A percentile compares a stretch with the other conserved stretches of the same genome.
Evolutionary conservation across 192 early-diverging fungal species (phyloP).

Genomic region (Coemansia sp.): DNA sequence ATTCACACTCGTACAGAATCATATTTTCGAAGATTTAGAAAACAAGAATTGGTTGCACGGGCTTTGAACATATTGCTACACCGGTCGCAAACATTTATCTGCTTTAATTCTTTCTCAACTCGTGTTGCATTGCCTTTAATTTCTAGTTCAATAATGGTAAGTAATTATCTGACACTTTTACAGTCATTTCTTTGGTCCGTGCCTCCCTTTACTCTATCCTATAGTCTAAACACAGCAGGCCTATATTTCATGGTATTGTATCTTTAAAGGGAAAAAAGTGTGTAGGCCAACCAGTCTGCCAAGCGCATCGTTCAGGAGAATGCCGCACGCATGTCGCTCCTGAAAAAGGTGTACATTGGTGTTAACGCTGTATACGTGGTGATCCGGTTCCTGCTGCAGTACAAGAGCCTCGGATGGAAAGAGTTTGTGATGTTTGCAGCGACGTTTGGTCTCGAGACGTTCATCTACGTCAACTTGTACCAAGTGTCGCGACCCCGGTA

Average conservation of each 20-base stretch:
- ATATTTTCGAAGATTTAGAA: too few relatives aligned
- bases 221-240: too few relatives aligned
- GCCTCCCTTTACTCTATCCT: too few relatives aligned
- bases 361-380: conserved; percentile 40
- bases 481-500: conserved; percentile 40
- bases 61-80: too few relatives aligned
- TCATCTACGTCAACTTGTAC: conserved; percentile 15
- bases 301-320: conserved; percentile 49
- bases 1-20: too few relatives aligned
- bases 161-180: too few relatives aligned
- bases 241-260: too few relatives aligned
- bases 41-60: too few relatives aligned
- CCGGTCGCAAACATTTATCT: too few relatives aligned
- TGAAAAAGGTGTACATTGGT: conserved; percentile 21
- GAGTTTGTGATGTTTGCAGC: conserved; percentile 17
- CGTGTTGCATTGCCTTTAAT: too few relatives aligned
- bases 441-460: conserved; percentile 22
- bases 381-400: conserved; percentile 28
- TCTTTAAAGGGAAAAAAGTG: background rate
- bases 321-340: conserved; percentile 27
- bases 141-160: background rate
- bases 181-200: too few relatives aligned
- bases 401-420: conserved; percentile 42
- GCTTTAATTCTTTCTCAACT: too few relatives aligned
- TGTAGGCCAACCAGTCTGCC: conserved; percentile 31